Evolutionary conservation across 2,329 filamentous ascomycete species (phyloP), one percentile per base, ranked within the genome.

Genomic region (Sarocladium brachiariae): DNA sequence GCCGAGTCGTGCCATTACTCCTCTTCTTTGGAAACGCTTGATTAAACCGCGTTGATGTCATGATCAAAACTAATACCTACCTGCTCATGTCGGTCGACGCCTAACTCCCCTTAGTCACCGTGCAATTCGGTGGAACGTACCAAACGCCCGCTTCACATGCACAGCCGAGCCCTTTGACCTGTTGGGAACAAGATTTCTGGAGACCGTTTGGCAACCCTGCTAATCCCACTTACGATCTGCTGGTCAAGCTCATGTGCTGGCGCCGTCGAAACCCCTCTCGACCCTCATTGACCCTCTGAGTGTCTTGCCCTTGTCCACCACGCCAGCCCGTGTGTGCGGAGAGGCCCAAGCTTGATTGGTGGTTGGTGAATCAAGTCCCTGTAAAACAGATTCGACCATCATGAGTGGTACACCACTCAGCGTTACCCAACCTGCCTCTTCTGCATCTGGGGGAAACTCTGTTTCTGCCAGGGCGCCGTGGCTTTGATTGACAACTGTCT

Each of bases 281-380:
- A 45, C 39, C 24, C 21, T 27, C 21, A 4, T 21, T 24, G 16
- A 41, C 19, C 21, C 37, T 39, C 37, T 39, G 4, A n/a, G n/a
- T 43, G 39, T 43, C 39, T 43, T 43, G 39, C 39, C 39, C 39
- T 25, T 43, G 25, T 47, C 43, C 27, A 47, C 43, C 9, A 11
- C 3, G 19, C 13, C 24, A 45, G 39, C 7, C 43, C 43, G 43
- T 30, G 43, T 47, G 43, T 31, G 43, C 43, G 43, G 43, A 47
- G 43, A 47, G 19, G 3, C 43, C 43, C 27, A 16, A 47, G 25
- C 21, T 47, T 47, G 43, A 47, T 47, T 47, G 43, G 43, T 47
- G 43, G 27, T 18, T 25, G 27, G n/a, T 16, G 5, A 9, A 14
- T 19, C 19, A 23, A 21, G 43, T 31, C 43, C 43, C 43, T 47